Percentiles rank a stretch among this genome's conserved stretches.
Evolutionary conservation across 1,284 basidiomycete genomes (phyloP).

Genomic region (Pseudozyma tsukubaensis): DNA sequence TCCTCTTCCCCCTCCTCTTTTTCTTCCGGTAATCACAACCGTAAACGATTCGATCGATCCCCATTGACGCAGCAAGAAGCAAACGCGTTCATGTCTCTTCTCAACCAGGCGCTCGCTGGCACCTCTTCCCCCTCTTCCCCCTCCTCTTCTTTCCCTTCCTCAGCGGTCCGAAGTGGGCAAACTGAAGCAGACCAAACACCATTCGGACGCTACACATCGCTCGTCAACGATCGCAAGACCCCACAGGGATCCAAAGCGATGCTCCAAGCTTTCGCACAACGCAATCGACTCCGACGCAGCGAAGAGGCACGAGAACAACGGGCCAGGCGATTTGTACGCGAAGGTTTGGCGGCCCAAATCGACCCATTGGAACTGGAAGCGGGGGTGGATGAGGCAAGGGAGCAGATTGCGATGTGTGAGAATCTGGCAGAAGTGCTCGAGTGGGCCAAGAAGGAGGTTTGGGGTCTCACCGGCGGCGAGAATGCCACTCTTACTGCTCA

Average conservation of each 20-base stretch:
- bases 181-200: conserved; percentile 12
- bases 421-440: conserved; percentile 40
- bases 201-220: conserved; percentile 42
- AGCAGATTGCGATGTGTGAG: conserved; percentile 43
- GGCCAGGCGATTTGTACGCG: conserved; percentile 24
- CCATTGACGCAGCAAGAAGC: conserved; percentile 45
- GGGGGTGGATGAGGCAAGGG: conserved; percentile 50
- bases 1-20: background rate
- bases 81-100: conserved; percentile 38
- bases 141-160: background rate
- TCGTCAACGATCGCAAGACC: conserved; percentile 32
- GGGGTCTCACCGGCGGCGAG: conserved; percentile 21
- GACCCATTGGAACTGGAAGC: conserved; percentile 39
- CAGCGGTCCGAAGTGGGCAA: background rate
- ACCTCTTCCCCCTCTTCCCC: conserved; percentile 4
- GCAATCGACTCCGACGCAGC: conserved; percentile 29
- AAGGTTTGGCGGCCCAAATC: conserved; percentile 41
- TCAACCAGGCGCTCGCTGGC: conserved; percentile 35
- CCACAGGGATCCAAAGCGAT: conserved; percentile 19
- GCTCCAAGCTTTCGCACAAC: conserved; percentile 34
- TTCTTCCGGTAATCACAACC: background rate
- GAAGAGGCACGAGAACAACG: conserved; percentile 24
- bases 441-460: conserved; percentile 48
- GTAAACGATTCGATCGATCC: conserved; percentile 31
- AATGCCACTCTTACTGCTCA: no score